A percentile compares a stretch with the other conserved stretches of the same genome.
Evolutionary conservation across 1,284 basidiomycete species (phyloP).

Genomic region (Laetiporus sulphureus): DNA sequence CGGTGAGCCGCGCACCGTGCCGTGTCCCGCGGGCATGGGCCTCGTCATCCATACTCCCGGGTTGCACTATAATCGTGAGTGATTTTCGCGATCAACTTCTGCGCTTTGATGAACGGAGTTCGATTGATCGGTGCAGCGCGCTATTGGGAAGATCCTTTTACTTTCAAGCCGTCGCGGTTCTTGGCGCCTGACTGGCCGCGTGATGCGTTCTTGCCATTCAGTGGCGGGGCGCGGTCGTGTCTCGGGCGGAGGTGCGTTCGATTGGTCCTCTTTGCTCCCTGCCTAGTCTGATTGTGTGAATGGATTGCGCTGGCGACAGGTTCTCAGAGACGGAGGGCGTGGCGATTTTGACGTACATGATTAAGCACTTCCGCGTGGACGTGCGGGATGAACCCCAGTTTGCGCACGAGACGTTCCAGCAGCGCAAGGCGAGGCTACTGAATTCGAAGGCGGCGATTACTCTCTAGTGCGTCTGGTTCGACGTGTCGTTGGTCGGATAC

Average conservation of each 20-base stretch:
- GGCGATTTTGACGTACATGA: constrained; percentile 15
- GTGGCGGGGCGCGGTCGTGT: constrained; percentile 30
- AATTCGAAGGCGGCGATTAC: constrained; percentile 10
- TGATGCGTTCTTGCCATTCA: constrained; percentile 38
- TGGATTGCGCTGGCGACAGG: background rate
- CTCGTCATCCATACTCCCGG: constrained; percentile 36
- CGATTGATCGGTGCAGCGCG: constrained; percentile 21
- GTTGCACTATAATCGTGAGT: constrained; percentile 37
- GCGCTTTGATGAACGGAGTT: background rate
- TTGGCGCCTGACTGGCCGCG: constrained; percentile 31
- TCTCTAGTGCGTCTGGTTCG: constrained; percentile 10
- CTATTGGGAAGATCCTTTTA: constrained; percentile 34
- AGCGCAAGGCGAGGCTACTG: constrained; percentile 23
- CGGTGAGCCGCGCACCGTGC: constrained; percentile 34
- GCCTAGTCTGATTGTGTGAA: too few relatives aligned
- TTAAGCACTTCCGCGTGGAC: constrained; percentile 16
- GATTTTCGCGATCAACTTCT: constrained; percentile 4
- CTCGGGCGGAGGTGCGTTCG: constrained; percentile 35
- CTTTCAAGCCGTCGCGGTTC: constrained; percentile 36
- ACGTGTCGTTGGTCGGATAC: background rate
- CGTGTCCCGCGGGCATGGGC: constrained; percentile 39
- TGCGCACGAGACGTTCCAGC: constrained; percentile 23
- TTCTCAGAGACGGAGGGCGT: constrained; percentile 25
- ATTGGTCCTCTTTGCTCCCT: too few relatives aligned
- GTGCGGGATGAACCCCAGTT: constrained; percentile 27